Conservation (phyloP, 1,139 yeast genomes). For the Blastobotrys illinoisensis region DNA sequence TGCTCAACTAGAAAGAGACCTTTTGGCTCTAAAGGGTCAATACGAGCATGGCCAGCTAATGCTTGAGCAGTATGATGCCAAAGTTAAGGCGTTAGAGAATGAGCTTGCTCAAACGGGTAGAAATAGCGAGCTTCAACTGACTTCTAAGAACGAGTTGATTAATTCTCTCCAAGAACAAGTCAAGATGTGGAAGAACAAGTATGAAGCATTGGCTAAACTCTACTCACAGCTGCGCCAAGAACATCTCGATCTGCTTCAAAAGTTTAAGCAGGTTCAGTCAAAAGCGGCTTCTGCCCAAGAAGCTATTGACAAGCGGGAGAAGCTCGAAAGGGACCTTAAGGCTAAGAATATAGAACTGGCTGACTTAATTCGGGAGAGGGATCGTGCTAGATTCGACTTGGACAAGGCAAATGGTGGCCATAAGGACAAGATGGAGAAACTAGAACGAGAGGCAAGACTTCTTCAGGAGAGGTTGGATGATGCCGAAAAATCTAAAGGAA, state of each 20-base stretch:
- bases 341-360: constrained; percentile 85
- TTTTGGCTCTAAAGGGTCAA: constrained; percentile 69
- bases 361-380: constrained; percentile 84
- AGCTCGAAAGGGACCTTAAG: constrained; percentile 75
- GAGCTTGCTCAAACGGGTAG: constrained; percentile 60
- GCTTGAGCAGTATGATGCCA: constrained; percentile 79
- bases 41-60: constrained; percentile 82
- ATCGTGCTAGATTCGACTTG: constrained; percentile 77
- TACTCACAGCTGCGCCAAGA: constrained; percentile 91
- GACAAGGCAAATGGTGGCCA: constrained; percentile 67
- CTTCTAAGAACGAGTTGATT: constrained; percentile 71
- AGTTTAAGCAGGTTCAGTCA: constrained; percentile 79
- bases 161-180: constrained; percentile 70
- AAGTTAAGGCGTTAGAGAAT: constrained; percentile 76
- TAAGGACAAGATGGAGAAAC: constrained; percentile 60
- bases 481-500: constrained; percentile 60
- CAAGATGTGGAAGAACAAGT: constrained; percentile 75
- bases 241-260: constrained; percentile 72
- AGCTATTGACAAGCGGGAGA: constrained; percentile 78
- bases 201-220: constrained; percentile 82
- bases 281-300: constrained; percentile 92
- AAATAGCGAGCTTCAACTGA: constrained; percentile 68
- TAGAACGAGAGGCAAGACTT: constrained; percentile 62
- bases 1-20: constrained; percentile 76
- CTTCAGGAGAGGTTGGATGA: constrained; percentile 56